These are phyloP conservation scores for Trichoderma sp. DNA, from an alignment of 2,329 filamentous ascomycete species.

Conservation along the genomic window DNA sequence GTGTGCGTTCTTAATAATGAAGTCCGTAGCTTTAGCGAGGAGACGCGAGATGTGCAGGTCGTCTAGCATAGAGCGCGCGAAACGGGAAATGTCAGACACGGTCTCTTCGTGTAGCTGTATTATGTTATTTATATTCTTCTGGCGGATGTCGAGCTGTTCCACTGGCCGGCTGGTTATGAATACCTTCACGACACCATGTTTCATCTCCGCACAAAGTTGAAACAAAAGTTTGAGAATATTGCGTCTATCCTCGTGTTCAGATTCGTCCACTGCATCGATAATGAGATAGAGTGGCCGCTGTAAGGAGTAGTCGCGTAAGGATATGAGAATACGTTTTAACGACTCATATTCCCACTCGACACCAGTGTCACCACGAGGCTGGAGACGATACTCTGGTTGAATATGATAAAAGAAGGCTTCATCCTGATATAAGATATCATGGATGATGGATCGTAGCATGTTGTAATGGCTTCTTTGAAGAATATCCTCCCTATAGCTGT, in stretches of 20 bases:
- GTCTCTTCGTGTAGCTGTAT: neutral
- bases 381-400: neutral
- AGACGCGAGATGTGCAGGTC: neutral
- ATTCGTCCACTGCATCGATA: neutral
- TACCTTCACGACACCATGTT: neutral
- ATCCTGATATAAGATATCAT: neutral
- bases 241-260: neutral
- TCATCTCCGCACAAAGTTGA: neutral
- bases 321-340: neutral
- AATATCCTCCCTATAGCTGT: neutral
- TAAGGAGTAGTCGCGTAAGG: neutral
- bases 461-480: neutral
- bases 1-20: neutral
- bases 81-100: neutral
- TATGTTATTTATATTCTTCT: neutral
- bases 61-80: neutral
- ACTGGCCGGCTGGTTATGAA: neutral
- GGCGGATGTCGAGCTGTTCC: neutral
- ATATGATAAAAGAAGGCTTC: neutral
- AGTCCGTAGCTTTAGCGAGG: neutral
- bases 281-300: neutral
- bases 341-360: neutral
- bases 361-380: too few species aligned
- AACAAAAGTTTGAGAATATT: neutral
- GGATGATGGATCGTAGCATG: neutral